A percentile compares a stretch with the other conserved stretches of the same genome.
Evolutionary conservation across 1,139 yeast species (phyloP).

Genomic region (Pichia sorboxylosa): DNA sequence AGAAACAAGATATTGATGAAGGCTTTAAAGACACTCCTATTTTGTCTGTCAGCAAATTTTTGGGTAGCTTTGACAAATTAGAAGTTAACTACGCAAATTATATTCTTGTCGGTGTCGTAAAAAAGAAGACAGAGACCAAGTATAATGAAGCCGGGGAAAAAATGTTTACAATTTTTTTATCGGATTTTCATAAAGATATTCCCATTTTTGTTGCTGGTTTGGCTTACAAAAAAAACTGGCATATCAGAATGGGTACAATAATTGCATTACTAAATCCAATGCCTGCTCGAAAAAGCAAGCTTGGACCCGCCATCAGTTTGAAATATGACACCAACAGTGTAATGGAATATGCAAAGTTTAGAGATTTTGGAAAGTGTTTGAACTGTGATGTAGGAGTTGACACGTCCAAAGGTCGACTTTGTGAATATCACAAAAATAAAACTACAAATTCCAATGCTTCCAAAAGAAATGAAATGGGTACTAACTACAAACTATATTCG

Average conservation of each 20-base stretch:
- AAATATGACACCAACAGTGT: conserved; percentile 43
- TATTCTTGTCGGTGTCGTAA: conserved; percentile 60
- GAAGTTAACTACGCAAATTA: conserved; percentile 36
- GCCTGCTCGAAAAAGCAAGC: too few species aligned
- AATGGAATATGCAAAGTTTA: conserved; percentile 51
- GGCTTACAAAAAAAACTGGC: conserved; percentile 64
- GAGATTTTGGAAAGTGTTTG: conserved; percentile 60
- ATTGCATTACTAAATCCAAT: conserved; percentile 68
- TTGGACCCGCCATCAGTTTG: conserved; percentile 14
- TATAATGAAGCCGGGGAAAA: conserved; percentile 27
- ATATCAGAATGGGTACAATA: conserved; percentile 60
- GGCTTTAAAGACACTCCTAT: conserved; percentile 38
- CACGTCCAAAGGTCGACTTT: conserved; percentile 37
- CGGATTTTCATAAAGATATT: conserved; percentile 47
- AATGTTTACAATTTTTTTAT: neutral
- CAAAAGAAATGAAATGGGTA: conserved; percentile 65
- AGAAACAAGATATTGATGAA: conserved; percentile 24
- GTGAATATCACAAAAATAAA: conserved; percentile 62
- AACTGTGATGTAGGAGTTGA: conserved; percentile 50
- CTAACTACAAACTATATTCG: conserved; percentile 37
- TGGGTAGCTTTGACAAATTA: conserved; percentile 19
- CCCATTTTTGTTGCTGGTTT: conserved; percentile 44
- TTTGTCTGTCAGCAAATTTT: conserved; percentile 33
- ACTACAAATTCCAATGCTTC: conserved; percentile 42
- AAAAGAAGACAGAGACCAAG: conserved; percentile 44